These are phyloP conservation scores for Ophiocordyceps camponoti-saundersi DNA, from an alignment of 2,329 filamentous ascomycete species.

Conservation along the genomic window DNA sequence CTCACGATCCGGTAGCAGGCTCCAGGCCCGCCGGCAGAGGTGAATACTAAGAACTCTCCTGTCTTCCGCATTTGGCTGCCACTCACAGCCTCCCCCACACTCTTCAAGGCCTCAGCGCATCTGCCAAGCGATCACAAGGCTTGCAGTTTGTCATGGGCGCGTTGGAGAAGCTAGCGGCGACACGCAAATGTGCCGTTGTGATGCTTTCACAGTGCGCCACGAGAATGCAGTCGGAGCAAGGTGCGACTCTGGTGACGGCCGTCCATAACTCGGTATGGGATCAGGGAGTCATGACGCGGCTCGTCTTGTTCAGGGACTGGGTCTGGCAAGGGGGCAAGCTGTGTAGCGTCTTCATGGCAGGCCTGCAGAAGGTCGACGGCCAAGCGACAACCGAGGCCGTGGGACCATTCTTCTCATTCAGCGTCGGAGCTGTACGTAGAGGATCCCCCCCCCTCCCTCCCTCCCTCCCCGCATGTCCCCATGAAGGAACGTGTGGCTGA, in stretches of 20 bases:
- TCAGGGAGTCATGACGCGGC: constrained; percentile 50
- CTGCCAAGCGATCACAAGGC: constrained; percentile 29
- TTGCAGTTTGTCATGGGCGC: constrained; percentile 50
- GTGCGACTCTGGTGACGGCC: constrained; percentile 56
- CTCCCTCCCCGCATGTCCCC: neutral
- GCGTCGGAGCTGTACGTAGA: constrained; percentile 24
- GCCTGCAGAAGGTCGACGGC: constrained; percentile 48
- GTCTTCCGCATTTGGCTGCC: neutral
- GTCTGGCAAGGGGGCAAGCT: constrained; percentile 29
- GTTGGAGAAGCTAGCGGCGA: constrained; percentile 58
- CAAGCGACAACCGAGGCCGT: constrained; percentile 22
- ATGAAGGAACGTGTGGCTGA: too few relatives aligned
- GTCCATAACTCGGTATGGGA: constrained; percentile 70
- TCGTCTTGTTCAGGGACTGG: constrained; percentile 71
- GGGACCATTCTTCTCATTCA: constrained; percentile 30
- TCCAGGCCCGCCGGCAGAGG: constrained; percentile 22
- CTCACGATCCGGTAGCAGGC: constrained; percentile 19
- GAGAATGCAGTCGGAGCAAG: constrained; percentile 51
- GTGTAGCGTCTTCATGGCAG: constrained; percentile 38
- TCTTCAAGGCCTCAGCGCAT: constrained; percentile 16
- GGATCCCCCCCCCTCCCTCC: too few relatives aligned
- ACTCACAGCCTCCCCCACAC: constrained; percentile 1
- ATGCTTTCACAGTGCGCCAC: constrained; percentile 68
- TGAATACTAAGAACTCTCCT: constrained; percentile 4
- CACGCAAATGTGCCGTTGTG: constrained; percentile 55